These are phyloP conservation scores for Ustilago bromivora DNA, from an alignment of 1,284 basidiomycete species.

Conservation along the genomic window DNA sequence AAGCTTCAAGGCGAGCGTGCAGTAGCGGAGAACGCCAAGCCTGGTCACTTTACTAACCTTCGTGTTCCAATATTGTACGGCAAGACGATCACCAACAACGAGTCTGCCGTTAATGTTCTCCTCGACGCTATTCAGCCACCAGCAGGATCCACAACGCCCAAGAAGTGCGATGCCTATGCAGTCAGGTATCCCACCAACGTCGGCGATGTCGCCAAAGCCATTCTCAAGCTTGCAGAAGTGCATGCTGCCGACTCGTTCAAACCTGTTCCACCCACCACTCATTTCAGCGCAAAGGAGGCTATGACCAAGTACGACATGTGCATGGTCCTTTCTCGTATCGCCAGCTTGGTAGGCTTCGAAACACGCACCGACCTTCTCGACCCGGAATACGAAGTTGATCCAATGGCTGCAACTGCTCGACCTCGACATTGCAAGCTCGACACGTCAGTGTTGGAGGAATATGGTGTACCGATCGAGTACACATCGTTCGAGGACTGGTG, in stretches of 20 bases:
- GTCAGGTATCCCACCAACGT: slow-evolving; percentile 73
- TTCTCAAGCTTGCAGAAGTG: slow-evolving; percentile 69
- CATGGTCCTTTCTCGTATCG: slow-evolving; percentile 58
- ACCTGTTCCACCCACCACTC: slow-evolving; percentile 67
- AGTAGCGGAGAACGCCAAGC: slow-evolving; percentile 57
- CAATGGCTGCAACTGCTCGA: slow-evolving; percentile 59
- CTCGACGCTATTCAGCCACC: slow-evolving; percentile 54
- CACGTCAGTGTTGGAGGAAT: slow-evolving; percentile 41
- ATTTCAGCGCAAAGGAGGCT: slow-evolving; percentile 71
- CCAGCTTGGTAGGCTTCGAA: slow-evolving; percentile 51
- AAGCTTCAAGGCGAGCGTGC: slow-evolving; percentile 68
- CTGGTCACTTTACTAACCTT: slow-evolving; percentile 67
- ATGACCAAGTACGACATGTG: slow-evolving; percentile 73
- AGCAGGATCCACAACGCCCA: slow-evolving; percentile 9
- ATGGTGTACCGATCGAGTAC: slow-evolving; percentile 56
- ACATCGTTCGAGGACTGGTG: slow-evolving; percentile 66
- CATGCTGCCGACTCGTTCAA: slow-evolving; percentile 19
- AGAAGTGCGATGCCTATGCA: slow-evolving; percentile 67
- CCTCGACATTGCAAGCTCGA: slow-evolving; percentile 67
- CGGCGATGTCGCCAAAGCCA: slow-evolving; percentile 71
- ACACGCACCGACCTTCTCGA: slow-evolving; percentile 58
- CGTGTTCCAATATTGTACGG: slow-evolving; percentile 71
- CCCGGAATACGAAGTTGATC: slow-evolving; percentile 63
- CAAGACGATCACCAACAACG: slow-evolving; percentile 48
- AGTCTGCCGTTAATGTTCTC: slow-evolving; percentile 67